phyloP scores from a whole-genome alignment of 352 stramenopile genomes.

The Globisporangium rhizosaccharum region DNA sequence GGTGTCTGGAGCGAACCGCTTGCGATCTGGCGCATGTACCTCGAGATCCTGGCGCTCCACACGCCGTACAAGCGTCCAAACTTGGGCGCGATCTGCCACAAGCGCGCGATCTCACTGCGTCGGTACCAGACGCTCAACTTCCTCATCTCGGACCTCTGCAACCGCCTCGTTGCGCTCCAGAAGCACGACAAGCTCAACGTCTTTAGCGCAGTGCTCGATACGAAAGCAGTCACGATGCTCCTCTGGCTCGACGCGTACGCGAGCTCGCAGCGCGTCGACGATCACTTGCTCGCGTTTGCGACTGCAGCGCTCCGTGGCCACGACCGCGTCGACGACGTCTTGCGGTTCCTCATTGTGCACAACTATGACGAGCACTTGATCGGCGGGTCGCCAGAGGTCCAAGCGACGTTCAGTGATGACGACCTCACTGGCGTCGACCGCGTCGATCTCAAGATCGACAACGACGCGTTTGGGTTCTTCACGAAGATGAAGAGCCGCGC shows the following conservation, averaged over 20 bases:
- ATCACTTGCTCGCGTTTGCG: constrained; percentile 41
- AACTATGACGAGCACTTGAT: constrained; percentile 77
- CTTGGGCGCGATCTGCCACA: constrained; percentile 34
- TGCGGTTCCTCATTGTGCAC: constrained; percentile 71
- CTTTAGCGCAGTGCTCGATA: constrained; percentile 38
- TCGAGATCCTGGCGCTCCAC: constrained; percentile 43
- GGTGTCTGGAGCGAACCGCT: constrained; percentile 76
- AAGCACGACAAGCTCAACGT: constrained; percentile 22
- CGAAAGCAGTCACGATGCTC: constrained; percentile 44
- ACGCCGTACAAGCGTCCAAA: constrained; percentile 35
- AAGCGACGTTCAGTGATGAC: constrained; percentile 35
- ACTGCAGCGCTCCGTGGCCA: constrained; percentile 25
- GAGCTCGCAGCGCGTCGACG: constrained; percentile 50
- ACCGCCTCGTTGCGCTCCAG: constrained; percentile 45
- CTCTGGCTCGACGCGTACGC: constrained; percentile 51
- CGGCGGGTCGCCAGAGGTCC: constrained; percentile 22
- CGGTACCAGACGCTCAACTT: constrained; percentile 76
- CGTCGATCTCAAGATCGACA: constrained; percentile 50
- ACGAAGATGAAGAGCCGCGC: constrained; percentile 34
- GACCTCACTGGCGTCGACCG: constrained; percentile 41
- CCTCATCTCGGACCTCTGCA: constrained; percentile 72
- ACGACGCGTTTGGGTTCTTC: constrained; percentile 33
- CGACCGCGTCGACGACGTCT: constrained; percentile 30
- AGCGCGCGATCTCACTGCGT: constrained; percentile 52
- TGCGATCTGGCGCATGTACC: constrained; percentile 67